phyloP scores from a whole-genome alignment of 257 asterid genomes.

The Cinchona pubescens region DNA sequence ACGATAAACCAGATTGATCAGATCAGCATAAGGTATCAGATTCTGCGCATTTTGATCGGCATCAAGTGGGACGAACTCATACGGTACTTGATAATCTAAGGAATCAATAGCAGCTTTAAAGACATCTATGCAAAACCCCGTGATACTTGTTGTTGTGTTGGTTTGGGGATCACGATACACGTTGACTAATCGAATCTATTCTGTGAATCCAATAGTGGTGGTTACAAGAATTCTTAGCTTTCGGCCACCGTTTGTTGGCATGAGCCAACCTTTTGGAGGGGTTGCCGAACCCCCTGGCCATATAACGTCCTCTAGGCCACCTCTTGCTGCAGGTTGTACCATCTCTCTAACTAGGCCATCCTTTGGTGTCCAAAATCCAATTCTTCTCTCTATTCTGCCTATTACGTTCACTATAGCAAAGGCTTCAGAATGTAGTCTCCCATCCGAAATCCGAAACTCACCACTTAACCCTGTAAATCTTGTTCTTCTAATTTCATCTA shows the following conservation, averaged over 20 bases:
- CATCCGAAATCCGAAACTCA: slow-evolving; percentile 20
- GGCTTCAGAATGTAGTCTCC: slow-evolving; percentile 26
- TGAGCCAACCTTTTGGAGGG: slow-evolving; percentile 20
- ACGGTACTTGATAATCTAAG: slow-evolving; percentile 19
- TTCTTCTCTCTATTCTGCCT: slow-evolving; percentile 30
- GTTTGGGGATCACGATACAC: slow-evolving; percentile 14
- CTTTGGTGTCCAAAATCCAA: slow-evolving; percentile 42
- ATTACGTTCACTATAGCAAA: slow-evolving; percentile 39
- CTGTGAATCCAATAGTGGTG: slow-evolving; percentile 13
- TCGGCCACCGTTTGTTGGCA: neutral
- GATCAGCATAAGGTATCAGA: neutral
- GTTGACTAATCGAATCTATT: slow-evolving; percentile 18
- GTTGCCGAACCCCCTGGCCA: slow-evolving; percentile 21
- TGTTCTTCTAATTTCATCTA: neutral
- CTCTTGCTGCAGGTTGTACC: neutral
- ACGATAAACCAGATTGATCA: no score
- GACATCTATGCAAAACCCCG: slow-evolving; percentile 35
- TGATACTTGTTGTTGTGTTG: neutral
- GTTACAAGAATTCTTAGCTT: slow-evolving; percentile 33
- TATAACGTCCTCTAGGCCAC: neutral
- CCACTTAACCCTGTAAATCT: slow-evolving; percentile 32
- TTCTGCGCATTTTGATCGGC: neutral
- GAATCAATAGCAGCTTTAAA: slow-evolving; percentile 28
- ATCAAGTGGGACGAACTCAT: slow-evolving; percentile 24
- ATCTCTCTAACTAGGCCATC: slow-evolving; percentile 27